Conservation (phyloP, 1,139 yeast species). For the Trichomonascaceae sp. region DNA sequence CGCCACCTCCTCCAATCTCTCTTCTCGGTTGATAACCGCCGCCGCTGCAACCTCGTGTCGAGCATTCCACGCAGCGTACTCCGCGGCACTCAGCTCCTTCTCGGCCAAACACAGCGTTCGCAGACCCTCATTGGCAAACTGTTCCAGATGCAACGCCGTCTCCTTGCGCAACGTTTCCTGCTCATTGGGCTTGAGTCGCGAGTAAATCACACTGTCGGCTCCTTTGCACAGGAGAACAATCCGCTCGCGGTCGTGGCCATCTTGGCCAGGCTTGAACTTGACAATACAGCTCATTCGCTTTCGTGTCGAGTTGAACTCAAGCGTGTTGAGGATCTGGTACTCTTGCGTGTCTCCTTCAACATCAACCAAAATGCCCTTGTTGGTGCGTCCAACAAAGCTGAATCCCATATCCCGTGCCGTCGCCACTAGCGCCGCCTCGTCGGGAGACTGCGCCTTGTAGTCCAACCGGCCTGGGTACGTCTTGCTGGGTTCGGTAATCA, state of each 20-base stretch:
- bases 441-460: slow-evolving; percentile 95
- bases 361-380: slow-evolving; percentile 53
- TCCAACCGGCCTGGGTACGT: slow-evolving; percentile 39
- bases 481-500: slow-evolving; percentile 48
- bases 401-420: slow-evolving; percentile 90
- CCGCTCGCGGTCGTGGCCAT: slow-evolving; percentile 29
- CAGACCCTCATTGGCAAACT: slow-evolving; percentile 87
- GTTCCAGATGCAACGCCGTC: slow-evolving; percentile 75
- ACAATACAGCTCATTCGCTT: slow-evolving; percentile 95
- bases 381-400: slow-evolving; percentile 60
- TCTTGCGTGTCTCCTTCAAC: slow-evolving; percentile 60
- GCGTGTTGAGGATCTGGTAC: slow-evolving; percentile 56
- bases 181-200: slow-evolving; percentile 31
- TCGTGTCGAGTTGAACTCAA: slow-evolving; percentile 82
- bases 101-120: slow-evolving; percentile 90
- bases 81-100: slow-evolving; percentile 48
- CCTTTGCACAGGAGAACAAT: slow-evolving; percentile 70
- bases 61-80: slow-evolving; percentile 53
- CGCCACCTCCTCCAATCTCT: slow-evolving; percentile 56
- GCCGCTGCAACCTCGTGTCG: slow-evolving; percentile 60
- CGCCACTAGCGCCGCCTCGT: slow-evolving; percentile 88
- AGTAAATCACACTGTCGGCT: slow-evolving; percentile 84
- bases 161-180: slow-evolving; percentile 34
- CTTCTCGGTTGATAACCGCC: slow-evolving; percentile 66
- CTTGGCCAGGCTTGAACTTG: slow-evolving; percentile 39